phyloP scores from a whole-genome alignment of 2,329 filamentous ascomycete species.

The Dactylellina sp. region DNA sequence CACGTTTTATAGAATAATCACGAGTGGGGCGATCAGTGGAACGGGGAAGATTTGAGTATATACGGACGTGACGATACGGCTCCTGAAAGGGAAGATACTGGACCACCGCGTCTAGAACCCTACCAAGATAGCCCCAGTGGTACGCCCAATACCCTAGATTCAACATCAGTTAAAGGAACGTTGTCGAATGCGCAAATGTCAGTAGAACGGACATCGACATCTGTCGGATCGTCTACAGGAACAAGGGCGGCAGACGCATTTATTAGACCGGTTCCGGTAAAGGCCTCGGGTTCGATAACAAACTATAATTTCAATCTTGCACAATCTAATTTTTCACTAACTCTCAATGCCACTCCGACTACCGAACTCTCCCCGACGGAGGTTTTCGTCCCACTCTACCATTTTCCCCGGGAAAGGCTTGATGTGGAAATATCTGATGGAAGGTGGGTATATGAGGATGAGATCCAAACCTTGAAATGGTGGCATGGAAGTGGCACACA shows the following conservation, averaged over 20 bases:
- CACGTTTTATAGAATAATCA: conserved; percentile 82
- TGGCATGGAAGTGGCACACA: conserved; percentile 92
- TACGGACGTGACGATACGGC: conserved; percentile 82
- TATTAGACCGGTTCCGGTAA: conserved; percentile 83
- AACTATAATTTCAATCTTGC: conserved; percentile 84
- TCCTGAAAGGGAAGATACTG: conserved; percentile 61
- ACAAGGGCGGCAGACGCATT: conserved; percentile 93
- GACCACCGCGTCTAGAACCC: conserved; percentile 23
- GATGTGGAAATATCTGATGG: conserved; percentile 82
- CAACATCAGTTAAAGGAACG: conserved; percentile 63
- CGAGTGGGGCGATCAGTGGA: conserved; percentile 92
- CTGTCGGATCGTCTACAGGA: conserved; percentile 71
- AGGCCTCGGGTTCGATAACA: conserved; percentile 77
- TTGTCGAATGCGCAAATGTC: conserved; percentile 73
- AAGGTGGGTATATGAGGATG: conserved; percentile 88
- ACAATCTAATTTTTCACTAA: conserved; percentile 80
- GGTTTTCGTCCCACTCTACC: conserved; percentile 88
- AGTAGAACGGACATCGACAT: conserved; percentile 61
- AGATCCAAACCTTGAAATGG: conserved; percentile 85
- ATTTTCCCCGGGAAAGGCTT: conserved; percentile 82
- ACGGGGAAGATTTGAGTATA: conserved; percentile 95
- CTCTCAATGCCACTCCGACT: conserved; percentile 73
- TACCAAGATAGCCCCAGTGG: conserved; percentile 42
- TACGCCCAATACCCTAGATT: conserved; percentile 59
- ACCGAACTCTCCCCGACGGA: conserved; percentile 78